Conservation (phyloP, 2,329 filamentous ascomycete genomes). For the Aspergillus ustus region DNA sequence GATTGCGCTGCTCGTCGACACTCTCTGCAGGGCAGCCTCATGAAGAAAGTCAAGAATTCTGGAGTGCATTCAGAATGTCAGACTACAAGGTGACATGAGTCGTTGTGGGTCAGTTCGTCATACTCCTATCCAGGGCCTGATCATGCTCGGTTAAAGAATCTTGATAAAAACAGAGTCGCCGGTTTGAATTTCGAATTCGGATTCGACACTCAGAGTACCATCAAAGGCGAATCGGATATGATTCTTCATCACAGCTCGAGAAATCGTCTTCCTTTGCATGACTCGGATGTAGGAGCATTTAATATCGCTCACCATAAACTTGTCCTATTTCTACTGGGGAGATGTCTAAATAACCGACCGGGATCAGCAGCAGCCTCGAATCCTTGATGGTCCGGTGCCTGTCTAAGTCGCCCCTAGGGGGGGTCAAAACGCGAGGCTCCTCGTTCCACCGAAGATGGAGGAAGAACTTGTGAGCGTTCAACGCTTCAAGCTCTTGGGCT, state of each 20-base stretch:
- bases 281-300: not conserved
- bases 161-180: not conserved
- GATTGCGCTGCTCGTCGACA: not conserved
- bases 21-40: not conserved
- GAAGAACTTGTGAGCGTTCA: not conserved
- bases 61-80: not conserved
- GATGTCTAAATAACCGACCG: not conserved
- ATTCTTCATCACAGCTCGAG: not conserved
- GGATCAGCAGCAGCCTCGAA: not conserved
- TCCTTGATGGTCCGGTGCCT: not conserved
- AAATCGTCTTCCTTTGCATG: not conserved
- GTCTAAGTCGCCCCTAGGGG: not conserved
- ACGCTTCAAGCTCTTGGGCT: not conserved
- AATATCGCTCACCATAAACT: not conserved
- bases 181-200: not conserved
- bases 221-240: not conserved
- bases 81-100: constrained; percentile 5
- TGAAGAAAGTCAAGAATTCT: not conserved
- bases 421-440: not conserved
- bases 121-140: constrained; percentile 2
- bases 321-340: not conserved
- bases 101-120: constrained; percentile 5
- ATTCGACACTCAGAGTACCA: not conserved
- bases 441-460: not conserved
- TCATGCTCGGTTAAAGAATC: constrained; percentile 6